phyloP scores from a whole-genome alignment of 805 yeast genomes.

The Suhomyces canberraensis region DNA sequence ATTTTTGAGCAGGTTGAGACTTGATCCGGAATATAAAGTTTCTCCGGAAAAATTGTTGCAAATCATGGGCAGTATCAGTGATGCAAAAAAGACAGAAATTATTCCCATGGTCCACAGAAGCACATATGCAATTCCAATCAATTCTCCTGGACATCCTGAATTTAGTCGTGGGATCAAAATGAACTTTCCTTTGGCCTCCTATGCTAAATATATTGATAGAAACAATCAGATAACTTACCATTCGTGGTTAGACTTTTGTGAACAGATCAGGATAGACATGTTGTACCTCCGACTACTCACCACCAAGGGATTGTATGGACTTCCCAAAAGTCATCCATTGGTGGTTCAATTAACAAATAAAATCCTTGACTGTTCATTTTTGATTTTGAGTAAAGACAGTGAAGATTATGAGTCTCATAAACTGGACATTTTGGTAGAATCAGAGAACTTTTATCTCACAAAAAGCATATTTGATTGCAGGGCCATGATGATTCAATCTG shows the following conservation, averaged over 20 bases:
- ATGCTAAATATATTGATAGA: constrained; percentile 9
- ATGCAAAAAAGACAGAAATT: constrained; percentile 19
- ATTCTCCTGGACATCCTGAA: constrained; percentile 29
- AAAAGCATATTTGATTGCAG: constrained; percentile 20
- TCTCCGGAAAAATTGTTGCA: constrained; percentile 15
- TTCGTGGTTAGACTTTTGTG: constrained; percentile 25
- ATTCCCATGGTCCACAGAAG: constrained; percentile 21
- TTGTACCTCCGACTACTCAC: constrained; percentile 23
- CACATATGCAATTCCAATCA: constrained; percentile 22
- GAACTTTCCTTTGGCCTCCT: constrained; percentile 22
- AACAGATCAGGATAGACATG: constrained; percentile 18
- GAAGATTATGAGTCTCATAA: constrained; percentile 3
- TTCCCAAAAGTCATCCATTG: constrained; percentile 21
- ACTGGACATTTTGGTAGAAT: constrained; percentile 13
- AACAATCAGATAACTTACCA: constrained; percentile 11
- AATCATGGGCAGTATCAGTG: constrained; percentile 11
- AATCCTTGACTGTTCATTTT: constrained; percentile 16
- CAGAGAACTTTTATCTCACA: constrained; percentile 16
- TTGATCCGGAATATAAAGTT: constrained; percentile 6
- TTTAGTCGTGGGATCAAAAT: constrained; percentile 9
- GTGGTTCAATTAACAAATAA: constrained; percentile 15
- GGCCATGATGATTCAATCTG: constrained; percentile 23
- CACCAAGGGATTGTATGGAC: constrained; percentile 17
- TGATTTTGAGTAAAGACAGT: constrained; percentile 11
- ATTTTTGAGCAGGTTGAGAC: constrained; percentile 21